Conservation (phyloP, 2,329 filamentous ascomycete species). For the Aspergillus bombycis region DNA sequence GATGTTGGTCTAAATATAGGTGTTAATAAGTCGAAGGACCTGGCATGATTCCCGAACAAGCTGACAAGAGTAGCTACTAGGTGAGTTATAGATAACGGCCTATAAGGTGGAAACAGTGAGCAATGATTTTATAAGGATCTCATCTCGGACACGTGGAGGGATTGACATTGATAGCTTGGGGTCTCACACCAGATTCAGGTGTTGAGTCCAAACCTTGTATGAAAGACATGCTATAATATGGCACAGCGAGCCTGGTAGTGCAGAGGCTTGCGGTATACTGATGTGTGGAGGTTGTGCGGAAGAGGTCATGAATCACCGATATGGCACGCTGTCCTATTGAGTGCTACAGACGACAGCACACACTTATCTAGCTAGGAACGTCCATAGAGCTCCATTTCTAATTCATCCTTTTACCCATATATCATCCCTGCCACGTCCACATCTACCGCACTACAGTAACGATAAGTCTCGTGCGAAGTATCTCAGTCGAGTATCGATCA, state of each 20-base stretch:
- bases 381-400: conserved; percentile 7
- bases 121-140: background rate
- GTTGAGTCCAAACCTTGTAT: background rate
- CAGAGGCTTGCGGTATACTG: background rate
- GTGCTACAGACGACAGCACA: conserved; percentile 6
- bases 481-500: conserved; percentile 8
- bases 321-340: background rate
- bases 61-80: background rate
- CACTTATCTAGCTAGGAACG: conserved; percentile 7
- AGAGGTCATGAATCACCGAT: background rate
- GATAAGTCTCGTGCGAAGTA: conserved; percentile 6
- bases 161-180: background rate
- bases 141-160: background rate
- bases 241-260: background rate
- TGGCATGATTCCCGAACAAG: background rate
- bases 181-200: background rate
- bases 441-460: conserved; percentile 7
- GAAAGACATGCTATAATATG: background rate
- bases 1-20: background rate
- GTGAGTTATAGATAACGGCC: background rate
- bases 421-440: conserved; percentile 7
- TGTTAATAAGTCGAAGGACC: conserved; percentile 8
- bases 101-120: background rate
- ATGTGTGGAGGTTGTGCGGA: background rate
- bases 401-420: conserved; percentile 8